phyloP scores from a whole-genome alignment of 768 basidiomycete species.

The Amanita exitialis region DNA sequence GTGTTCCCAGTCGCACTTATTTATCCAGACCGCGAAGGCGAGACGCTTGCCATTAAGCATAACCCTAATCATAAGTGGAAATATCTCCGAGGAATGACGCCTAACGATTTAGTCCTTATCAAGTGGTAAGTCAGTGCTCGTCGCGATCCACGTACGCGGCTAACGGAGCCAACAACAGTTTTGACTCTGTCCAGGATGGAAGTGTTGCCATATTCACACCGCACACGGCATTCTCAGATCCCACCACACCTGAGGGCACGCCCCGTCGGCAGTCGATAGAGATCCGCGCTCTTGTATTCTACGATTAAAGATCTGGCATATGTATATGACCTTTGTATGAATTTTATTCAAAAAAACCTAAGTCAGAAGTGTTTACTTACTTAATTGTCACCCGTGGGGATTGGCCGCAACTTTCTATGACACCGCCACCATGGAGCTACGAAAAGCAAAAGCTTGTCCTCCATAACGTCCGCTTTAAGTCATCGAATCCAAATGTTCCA shows the following conservation, averaged over 20 bases:
- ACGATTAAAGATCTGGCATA: constrained; percentile 23
- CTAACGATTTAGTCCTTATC: constrained; percentile 41
- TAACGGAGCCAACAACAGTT: constrained; percentile 14
- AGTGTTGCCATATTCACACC: constrained; percentile 47
- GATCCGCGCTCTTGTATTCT: constrained; percentile 54
- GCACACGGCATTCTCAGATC: constrained; percentile 54
- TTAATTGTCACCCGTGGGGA: too few relatives aligned
- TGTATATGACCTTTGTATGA: too few relatives aligned
- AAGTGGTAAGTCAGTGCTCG: constrained; percentile 33
- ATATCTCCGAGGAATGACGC: constrained; percentile 33
- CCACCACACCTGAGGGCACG: constrained; percentile 37
- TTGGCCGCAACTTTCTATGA: neutral
- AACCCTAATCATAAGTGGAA: constrained; percentile 39
- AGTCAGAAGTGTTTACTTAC: too few relatives aligned
- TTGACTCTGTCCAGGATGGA: constrained; percentile 30
- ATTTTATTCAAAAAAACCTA: too few relatives aligned
- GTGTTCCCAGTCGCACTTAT: constrained; percentile 33
- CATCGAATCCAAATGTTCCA: neutral
- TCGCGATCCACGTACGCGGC: neutral
- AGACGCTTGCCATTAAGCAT: constrained; percentile 36
- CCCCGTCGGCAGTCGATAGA: constrained; percentile 51
- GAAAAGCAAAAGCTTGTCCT: constrained; percentile 3
- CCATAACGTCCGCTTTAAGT: constrained; percentile 4
- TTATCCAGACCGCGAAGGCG: constrained; percentile 41
- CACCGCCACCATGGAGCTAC: constrained; percentile 5